These are phyloP conservation scores for Sugiyamaella americana DNA, from an alignment of 805 yeast genomes.

Conservation along the genomic window DNA sequence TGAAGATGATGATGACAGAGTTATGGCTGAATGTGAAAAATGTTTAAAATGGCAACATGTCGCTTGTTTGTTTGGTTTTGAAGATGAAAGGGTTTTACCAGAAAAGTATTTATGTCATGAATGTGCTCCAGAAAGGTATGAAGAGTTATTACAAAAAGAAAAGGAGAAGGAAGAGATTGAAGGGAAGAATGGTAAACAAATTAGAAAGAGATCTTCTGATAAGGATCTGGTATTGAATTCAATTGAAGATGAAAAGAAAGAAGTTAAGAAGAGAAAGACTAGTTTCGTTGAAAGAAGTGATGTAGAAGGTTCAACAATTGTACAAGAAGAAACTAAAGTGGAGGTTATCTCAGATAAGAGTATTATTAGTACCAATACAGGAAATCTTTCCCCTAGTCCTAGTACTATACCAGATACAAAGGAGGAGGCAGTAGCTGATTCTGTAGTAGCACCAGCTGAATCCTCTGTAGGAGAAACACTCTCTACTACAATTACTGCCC, in stretches of 20 bases:
- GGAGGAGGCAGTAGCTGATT: not conserved
- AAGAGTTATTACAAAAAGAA: not conserved
- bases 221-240: too few species aligned
- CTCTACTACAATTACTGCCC: too few species aligned
- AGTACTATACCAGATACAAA: not conserved
- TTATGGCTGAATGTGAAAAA: conserved; percentile 58
- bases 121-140: conserved; percentile 36
- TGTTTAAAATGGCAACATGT: conserved; percentile 70
- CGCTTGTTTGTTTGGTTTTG: conserved; percentile 48
- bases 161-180: conserved; percentile 11
- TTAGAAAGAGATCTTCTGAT: too few species aligned
- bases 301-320: not conserved
- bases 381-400: not conserved
- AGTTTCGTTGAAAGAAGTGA: not conserved
- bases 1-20: conserved; percentile 37
- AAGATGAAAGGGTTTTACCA: conserved; percentile 41
- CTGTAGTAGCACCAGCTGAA: not conserved
- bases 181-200: not conserved
- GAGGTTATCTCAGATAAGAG: not conserved
- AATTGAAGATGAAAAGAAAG: not conserved
- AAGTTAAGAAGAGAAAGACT: not conserved
- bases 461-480: not conserved
- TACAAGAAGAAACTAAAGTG: not conserved
- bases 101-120: conserved; percentile 47
- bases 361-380: not conserved